These are phyloP conservation scores for Debaryomyces coudertii DNA, from an alignment of 1,139 yeast species.

Conservation along the genomic window DNA sequence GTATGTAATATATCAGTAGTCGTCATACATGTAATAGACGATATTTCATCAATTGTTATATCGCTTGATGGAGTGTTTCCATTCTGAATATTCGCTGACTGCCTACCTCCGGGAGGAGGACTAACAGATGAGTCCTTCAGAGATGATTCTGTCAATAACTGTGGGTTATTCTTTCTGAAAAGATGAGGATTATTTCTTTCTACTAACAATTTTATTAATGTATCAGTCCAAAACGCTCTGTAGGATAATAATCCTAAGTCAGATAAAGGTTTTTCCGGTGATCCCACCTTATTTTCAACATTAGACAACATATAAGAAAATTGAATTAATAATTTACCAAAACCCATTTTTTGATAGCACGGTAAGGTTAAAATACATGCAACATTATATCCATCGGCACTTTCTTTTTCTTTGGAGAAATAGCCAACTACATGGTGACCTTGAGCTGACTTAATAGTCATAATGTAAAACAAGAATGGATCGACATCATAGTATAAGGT, in stretches of 20 bases:
- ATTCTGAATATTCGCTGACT: constrained; percentile 10
- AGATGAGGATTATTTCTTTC: constrained; percentile 55
- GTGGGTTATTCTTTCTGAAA: constrained; percentile 43
- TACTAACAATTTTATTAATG: constrained; percentile 72
- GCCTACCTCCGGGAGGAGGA: constrained; percentile 24
- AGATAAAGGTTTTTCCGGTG: constrained; percentile 96
- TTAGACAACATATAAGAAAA: constrained; percentile 89
- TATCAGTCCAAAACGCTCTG: constrained; percentile 96
- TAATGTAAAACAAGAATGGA: constrained; percentile 91
- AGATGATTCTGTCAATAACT: constrained; percentile 20
- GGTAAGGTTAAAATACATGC: constrained; percentile 97
- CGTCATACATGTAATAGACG: constrained; percentile 88
- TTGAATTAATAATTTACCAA: constrained; percentile 86
- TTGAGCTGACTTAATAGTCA: constrained; percentile 84
- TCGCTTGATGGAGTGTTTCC: constrained; percentile 46
- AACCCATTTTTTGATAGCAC: constrained; percentile 94
- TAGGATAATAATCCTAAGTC: constrained; percentile 92
- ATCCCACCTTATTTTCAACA: constrained; percentile 87
- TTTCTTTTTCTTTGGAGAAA: constrained; percentile 94
- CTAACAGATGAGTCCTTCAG: constrained; percentile 32
- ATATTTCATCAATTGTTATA: constrained; percentile 89
- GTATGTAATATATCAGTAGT: constrained; percentile 95
- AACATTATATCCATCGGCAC: constrained; percentile 93
- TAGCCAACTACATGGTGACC: constrained; percentile 97
- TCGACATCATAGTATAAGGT: constrained; percentile 96